A percentile compares a stretch with the other conserved stretches of the same genome.
Evolutionary conservation across 768 basidiomycete species (phyloP).

Genomic region (Russula dissimulans): DNA sequence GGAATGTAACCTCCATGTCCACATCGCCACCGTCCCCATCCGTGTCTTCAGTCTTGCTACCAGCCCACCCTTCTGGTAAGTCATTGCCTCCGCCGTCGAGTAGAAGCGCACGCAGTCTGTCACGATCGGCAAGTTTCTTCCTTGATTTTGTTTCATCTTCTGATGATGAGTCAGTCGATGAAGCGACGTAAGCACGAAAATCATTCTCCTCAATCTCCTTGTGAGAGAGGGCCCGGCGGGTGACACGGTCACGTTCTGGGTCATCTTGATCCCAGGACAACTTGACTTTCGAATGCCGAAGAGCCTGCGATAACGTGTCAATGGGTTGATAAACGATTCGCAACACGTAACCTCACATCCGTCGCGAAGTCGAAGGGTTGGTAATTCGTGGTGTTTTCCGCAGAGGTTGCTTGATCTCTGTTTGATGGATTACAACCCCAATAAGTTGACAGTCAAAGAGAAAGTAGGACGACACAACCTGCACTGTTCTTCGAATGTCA

Average conservation of each 20-base stretch:
- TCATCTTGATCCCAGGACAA: conserved; percentile 99
- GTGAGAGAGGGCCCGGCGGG: conserved; percentile 65
- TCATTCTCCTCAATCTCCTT: conserved; percentile 90
- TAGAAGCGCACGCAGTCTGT: conserved; percentile 67
- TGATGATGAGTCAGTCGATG: conserved; percentile 46
- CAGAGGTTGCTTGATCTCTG: conserved; percentile 74
- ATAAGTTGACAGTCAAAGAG: not conserved
- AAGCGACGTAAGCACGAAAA: conserved; percentile 49
- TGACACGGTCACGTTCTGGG: conserved; percentile 70
- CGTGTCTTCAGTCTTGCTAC: conserved; percentile 29
- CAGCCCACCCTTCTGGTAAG: conserved; percentile 80
- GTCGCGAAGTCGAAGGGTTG: conserved; percentile 86
- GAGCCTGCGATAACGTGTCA: conserved; percentile 50
- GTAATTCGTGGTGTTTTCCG: conserved; percentile 48
- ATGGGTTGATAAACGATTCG: not conserved
- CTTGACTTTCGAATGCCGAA: conserved; percentile 96
- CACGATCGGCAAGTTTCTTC: conserved; percentile 48
- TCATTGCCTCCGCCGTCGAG: conserved; percentile 57
- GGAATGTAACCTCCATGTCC: conserved; percentile 95
- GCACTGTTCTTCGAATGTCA: conserved; percentile 72
- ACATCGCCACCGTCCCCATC: conserved; percentile 40
- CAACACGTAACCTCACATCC: conserved; percentile 50
- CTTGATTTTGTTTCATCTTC: conserved; percentile 30
- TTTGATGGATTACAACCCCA: not conserved
- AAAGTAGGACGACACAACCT: conserved; percentile 37